These are phyloP conservation scores for Chrysoporthe cubensis DNA, from an alignment of 2,329 filamentous ascomycete species.

Conservation along the genomic window DNA sequence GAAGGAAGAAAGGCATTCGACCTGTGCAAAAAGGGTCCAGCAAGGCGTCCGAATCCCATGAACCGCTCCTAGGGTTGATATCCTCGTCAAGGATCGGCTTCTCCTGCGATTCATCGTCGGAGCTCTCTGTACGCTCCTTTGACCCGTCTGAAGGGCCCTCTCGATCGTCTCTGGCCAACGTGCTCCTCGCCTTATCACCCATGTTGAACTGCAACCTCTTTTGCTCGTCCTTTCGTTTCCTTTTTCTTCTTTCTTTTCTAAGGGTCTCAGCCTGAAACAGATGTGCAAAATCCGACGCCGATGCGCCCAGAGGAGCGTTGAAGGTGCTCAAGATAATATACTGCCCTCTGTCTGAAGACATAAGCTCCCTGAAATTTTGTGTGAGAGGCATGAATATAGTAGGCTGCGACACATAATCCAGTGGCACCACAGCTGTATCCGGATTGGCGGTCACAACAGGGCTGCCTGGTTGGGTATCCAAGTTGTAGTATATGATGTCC, in stretches of 20 bases:
- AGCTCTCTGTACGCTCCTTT: neutral
- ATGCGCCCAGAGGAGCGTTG: neutral
- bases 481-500: constrained; percentile 2
- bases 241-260: neutral
- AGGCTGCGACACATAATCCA: neutral
- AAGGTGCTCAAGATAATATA: neutral
- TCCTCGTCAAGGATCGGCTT: neutral
- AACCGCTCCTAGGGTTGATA: neutral
- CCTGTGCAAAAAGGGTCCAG: neutral
- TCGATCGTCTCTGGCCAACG: too few relatives aligned
- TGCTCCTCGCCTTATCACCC: neutral
- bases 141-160: too few relatives aligned
- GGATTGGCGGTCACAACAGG: neutral
- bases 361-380: too few relatives aligned
- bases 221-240: neutral
- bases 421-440: neutral
- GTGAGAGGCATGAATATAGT: neutral
- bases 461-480: neutral
- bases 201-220: neutral
- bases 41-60: neutral
- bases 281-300: neutral
- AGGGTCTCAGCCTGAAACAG: neutral
- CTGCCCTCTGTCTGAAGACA: neutral
- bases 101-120: neutral
- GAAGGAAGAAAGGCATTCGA: neutral